Evolutionary conservation across 208 protist species (phyloP).

Genomic region (Acanthamoeba sp.): DNA sequence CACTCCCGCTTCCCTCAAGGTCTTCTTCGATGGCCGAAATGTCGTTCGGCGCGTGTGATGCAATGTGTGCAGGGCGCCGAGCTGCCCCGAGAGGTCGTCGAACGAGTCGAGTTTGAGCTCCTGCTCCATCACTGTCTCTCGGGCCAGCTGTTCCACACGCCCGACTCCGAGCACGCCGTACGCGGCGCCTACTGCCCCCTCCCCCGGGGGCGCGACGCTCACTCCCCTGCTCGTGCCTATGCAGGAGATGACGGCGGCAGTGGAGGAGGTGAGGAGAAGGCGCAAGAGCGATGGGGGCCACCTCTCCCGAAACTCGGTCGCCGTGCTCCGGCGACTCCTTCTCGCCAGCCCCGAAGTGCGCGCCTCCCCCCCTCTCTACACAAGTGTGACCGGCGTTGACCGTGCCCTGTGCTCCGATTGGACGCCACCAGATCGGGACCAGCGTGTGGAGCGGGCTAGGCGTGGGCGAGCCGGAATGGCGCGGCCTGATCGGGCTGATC

Average conservation of each 20-base stretch:
- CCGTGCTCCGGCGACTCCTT: background rate
- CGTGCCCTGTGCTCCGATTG: background rate
- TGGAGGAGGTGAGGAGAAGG: background rate
- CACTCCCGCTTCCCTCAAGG: too few species aligned
- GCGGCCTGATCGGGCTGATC: conserved; percentile 9
- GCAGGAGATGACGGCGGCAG: background rate
- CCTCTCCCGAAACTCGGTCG: background rate
- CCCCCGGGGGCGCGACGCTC: too few species aligned
- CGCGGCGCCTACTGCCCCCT: background rate
- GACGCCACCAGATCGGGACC: background rate
- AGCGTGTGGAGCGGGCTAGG: background rate
- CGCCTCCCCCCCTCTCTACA: background rate
- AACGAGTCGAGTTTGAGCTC: conserved; percentile 18
- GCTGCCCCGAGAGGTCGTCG: background rate
- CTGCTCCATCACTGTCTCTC: conserved; percentile 32
- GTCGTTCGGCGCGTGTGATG: too few species aligned
- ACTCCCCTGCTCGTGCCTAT: too few species aligned
- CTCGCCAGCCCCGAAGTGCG: background rate
- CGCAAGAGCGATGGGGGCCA: background rate
- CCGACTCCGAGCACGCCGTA: background rate
- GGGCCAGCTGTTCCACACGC: conserved; percentile 7
- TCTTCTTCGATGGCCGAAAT: too few species aligned
- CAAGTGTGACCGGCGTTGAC: background rate
- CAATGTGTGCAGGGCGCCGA: background rate
- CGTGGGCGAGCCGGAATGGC: background rate